Percentiles rank a stretch among this genome's conserved stretches.
phyloP scores from a whole-genome alignment of 2,329 filamentous ascomycete genomes.

The Piedraia hortae region DNA sequence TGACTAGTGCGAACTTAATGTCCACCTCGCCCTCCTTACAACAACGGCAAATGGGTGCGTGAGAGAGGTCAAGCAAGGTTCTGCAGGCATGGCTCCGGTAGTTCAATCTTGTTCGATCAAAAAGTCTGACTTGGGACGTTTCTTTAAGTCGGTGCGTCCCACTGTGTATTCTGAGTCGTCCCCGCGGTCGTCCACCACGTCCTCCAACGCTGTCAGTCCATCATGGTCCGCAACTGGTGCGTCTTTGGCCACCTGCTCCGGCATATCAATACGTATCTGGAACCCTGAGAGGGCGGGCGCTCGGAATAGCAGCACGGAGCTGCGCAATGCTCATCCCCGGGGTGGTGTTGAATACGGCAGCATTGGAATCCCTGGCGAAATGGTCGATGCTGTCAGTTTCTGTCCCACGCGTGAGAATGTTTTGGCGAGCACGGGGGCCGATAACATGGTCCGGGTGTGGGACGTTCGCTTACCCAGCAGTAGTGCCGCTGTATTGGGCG shows the following conservation, averaged over 20 bases:
- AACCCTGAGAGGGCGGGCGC: conserved; percentile 51
- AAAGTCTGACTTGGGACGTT: conserved; percentile 39
- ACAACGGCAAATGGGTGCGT: too few relatives aligned
- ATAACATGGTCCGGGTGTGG: conserved; percentile 55
- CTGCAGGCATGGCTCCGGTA: conserved; percentile 12
- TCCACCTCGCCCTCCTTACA: too few relatives aligned
- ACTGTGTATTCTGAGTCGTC: conserved; percentile 32
- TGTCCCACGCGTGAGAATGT: conserved; percentile 53
- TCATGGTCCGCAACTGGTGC: conserved; percentile 73
- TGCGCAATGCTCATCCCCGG: conserved; percentile 20
- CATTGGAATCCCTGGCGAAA: conserved; percentile 25
- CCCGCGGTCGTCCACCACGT: too few relatives aligned
- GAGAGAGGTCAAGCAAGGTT: too few relatives aligned
- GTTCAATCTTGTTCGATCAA: conserved; percentile 28
- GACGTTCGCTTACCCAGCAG: conserved; percentile 37
- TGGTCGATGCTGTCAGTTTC: conserved; percentile 51
- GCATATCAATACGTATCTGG: conserved; percentile 49
- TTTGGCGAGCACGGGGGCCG: conserved; percentile 44
- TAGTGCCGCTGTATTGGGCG: conserved; percentile 5
- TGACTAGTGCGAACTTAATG: too few relatives aligned
- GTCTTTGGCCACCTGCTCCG: conserved; percentile 55
- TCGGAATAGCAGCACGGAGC: conserved; percentile 40
- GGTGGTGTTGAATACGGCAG: conserved; percentile 4
- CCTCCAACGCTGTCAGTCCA: too few relatives aligned
- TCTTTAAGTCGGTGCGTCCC: conserved; percentile 41